Percentiles rank a stretch among this genome's conserved stretches.
Conservation (phyloP, 176 grass and related monocot genomes). For the Olyra latifolia region DNA sequence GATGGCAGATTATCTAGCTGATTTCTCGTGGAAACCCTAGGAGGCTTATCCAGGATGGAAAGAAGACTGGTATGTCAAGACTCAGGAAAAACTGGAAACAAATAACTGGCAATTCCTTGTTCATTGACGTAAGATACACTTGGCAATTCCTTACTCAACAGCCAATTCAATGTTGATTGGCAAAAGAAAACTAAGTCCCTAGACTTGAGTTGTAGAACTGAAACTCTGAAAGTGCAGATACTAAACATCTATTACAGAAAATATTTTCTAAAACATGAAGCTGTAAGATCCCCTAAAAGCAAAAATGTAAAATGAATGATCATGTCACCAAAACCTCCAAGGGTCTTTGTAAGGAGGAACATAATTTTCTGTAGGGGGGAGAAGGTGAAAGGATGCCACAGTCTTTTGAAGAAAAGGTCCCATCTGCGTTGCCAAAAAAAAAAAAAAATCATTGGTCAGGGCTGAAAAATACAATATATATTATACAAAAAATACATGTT, state of each 20-base stretch:
- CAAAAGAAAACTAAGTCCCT: neutral
- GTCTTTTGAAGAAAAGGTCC: slow-evolving; percentile 80
- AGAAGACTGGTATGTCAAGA: neutral
- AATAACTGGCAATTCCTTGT: neutral
- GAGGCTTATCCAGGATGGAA: slow-evolving; percentile 18
- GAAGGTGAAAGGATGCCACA: slow-evolving; percentile 83
- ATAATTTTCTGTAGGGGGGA: slow-evolving; percentile 76
- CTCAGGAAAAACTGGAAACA: neutral
- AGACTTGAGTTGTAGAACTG: slow-evolving; percentile 1
- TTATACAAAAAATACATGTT: neutral
- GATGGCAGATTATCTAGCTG: neutral
- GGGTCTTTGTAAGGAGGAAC: slow-evolving; percentile 93
- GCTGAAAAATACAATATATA: slow-evolving; percentile 21
- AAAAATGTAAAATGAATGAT: slow-evolving; percentile 7
- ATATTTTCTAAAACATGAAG: slow-evolving; percentile 24
- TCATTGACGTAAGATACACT: neutral
- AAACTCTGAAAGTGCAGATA: slow-evolving; percentile 27
- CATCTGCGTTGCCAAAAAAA: slow-evolving; percentile 50
- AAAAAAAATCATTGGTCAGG: slow-evolving; percentile 26
- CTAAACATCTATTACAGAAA: slow-evolving; percentile 19
- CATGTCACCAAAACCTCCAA: slow-evolving; percentile 96
- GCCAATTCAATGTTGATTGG: neutral
- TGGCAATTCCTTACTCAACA: slow-evolving; percentile 4
- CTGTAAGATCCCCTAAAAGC: neutral
- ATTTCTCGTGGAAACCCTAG: slow-evolving; percentile 14